Conservation (phyloP, 495 filamentous ascomycete genomes). For the Talaromyces wortmannii region DNA sequence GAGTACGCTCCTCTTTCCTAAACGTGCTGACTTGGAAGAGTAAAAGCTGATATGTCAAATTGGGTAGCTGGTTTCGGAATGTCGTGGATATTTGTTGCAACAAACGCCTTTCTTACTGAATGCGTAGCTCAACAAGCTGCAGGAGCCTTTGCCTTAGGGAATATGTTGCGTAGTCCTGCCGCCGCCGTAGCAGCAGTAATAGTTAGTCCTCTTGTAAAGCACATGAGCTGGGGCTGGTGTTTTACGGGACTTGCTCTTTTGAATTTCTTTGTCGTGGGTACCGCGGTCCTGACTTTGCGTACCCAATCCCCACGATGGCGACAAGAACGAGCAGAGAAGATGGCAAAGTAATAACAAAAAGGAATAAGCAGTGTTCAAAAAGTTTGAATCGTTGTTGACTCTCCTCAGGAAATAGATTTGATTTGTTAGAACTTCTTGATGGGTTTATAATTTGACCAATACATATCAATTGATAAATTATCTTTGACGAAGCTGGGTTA, state of each 20-base stretch:
- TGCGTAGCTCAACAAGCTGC: slow-evolving; percentile 15
- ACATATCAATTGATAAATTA: too few species aligned
- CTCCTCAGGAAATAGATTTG: too few species aligned
- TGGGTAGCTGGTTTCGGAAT: slow-evolving; percentile 13
- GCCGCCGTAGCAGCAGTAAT: slow-evolving; percentile 22
- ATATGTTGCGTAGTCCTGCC: slow-evolving; percentile 20
- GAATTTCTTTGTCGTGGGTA: slow-evolving; percentile 11
- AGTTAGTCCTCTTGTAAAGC: slow-evolving; percentile 10
- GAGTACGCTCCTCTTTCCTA: slow-evolving; percentile 1
- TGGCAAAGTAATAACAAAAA: background rate
- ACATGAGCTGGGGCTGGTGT: slow-evolving; percentile 20
- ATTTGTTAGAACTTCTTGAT: too few species aligned
- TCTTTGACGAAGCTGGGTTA: too few species aligned
- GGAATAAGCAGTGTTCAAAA: background rate
- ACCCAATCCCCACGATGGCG: slow-evolving; percentile 4
- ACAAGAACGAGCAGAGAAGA: background rate
- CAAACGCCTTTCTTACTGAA: slow-evolving; percentile 21
- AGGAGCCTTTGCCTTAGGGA: slow-evolving; percentile 16
- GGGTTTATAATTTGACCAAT: too few species aligned
- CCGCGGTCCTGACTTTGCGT: background rate
- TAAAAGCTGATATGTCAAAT: background rate
- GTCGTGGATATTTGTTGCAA: slow-evolving; percentile 21
- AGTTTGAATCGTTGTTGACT: too few species aligned
- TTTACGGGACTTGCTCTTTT: slow-evolving; percentile 20
- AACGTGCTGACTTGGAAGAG: background rate